Evolutionary conservation across 495 filamentous ascomycete species (phyloP), one percentile per base, ranked within the genome.

Genomic region (Penicillium pulvis): DNA sequence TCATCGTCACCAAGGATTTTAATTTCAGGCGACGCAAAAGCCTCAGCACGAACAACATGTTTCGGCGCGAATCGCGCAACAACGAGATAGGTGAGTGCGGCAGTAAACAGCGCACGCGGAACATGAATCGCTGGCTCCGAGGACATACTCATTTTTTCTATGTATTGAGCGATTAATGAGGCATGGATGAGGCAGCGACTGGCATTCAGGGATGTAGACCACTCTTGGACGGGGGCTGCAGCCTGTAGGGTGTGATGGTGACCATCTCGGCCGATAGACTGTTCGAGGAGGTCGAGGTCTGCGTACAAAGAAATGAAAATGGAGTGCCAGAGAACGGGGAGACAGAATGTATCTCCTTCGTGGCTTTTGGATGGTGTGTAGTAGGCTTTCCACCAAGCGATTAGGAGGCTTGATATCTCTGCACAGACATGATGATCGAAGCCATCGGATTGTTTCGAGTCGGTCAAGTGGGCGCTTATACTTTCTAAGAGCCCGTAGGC

Each of bases 281-380:
- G 63, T 47, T 74, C 71, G 6, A 77, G 57, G 5, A 72, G 55
- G 43, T 75, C 63, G 16, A 71, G 65, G 52, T 75, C 66, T 10
- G 61, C 58, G 57, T 71, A 72, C 0, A 75, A 51, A 17, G 51
- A 58, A 49, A 75, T 73, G 58, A 70, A 75, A 4, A 69, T 59
- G 1, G 64, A 60, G 39, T 77, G 74, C 74, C 74, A 77, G 23
- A 77, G 62, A 16, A 75, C 64, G 26, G 65, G 63, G 8, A 77
- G 62, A 55, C 60, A 62, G 33, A 68, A 67, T 26, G 65, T 55
- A 28, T 73, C 70, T 41, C 39, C 16, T 41, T 41, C 39, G 39
- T 17, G 14, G 39, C 16, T 41, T 28, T 52, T 30, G 1, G 57
- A 53, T 11, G 26, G 55, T 6, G 51, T 33, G 33, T 53, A 55